Evolutionary conservation across 1,284 basidiomycete genomes (phyloP), one percentile per base, ranked within the genome.

Genomic region (Leccinum subrobustum): DNA sequence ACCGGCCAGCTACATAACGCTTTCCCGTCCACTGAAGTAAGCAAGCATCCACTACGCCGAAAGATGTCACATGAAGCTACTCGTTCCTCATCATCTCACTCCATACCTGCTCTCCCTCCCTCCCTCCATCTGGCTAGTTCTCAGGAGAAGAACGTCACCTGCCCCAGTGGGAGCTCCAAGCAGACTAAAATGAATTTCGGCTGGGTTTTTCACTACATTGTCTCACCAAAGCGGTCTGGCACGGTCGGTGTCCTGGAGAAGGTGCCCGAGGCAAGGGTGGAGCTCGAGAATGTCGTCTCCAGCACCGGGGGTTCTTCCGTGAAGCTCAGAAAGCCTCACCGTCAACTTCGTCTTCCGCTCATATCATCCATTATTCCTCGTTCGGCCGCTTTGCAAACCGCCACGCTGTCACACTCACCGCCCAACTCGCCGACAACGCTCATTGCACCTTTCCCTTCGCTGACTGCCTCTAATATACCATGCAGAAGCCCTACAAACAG

Each of bases 401-500:
- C 59, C 39, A 31, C 7, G 27, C 50, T 44, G 27, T 37, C 48
- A 47, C 47, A 9, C 20, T 56, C 58, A 27, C 50, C 48, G 31
- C 42, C 48, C 39, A 39, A 9, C 20, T 56, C 57, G n/a, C 56
- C 58, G 27, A 62, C 33, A 29, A 51, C 51, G 6, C 47, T 60
- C 25, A 55, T 56, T 18, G 39, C 59, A 2, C 50, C 68, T 39
- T 61, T 42, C 44, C 68, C 69, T 50, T 56, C 54, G 12, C 27
- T 57, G 31, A 53, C 54, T 44, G 18, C 53, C 25, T 52, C 58
- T 52, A 56, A 68, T 29, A 51, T 61, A 54, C 37, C 61, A 48
- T 31, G 60, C 16, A 54, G 56, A 54, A 71, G 57, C 33, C 60
- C 63, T 44, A 60, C 56, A 14, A 68, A 69, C 18, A 58, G 42